Evolutionary conservation across 257 asterid species (phyloP).

Genomic region (Lantana camara): DNA sequence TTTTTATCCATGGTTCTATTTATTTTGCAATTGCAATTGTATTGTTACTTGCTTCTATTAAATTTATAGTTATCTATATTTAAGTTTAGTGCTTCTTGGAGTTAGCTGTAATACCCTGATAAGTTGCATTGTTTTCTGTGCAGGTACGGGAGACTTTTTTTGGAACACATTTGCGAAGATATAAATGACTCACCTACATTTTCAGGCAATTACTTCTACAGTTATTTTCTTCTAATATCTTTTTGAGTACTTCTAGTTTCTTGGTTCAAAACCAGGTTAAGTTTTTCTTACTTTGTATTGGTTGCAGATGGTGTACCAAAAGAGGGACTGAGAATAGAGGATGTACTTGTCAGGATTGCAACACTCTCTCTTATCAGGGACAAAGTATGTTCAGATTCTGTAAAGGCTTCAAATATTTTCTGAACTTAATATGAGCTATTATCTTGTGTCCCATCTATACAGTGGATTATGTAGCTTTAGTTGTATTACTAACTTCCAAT

Average conservation of each 20-base stretch:
- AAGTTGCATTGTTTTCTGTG: conserved; percentile 24
- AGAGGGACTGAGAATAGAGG: conserved; percentile 88
- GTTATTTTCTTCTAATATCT: conserved; percentile 18
- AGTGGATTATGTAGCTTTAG: conserved; percentile 1
- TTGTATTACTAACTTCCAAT: conserved; percentile 13
- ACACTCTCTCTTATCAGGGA: conserved; percentile 67
- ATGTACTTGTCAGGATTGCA: conserved; percentile 87
- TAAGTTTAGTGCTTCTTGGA: conserved; percentile 7
- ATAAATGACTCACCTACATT: conserved; percentile 74
- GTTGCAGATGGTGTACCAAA: conserved; percentile 96
- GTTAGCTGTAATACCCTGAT: conserved; percentile 15
- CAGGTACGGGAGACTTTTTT: conserved; percentile 81
- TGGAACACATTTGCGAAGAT: conserved; percentile 73
- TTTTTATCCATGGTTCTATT: too few relatives aligned
- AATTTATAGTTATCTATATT: neutral
- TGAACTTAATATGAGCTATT: conserved; percentile 1
- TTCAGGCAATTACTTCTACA: conserved; percentile 55
- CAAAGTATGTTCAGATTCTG: conserved; percentile 55
- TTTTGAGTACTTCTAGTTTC: conserved; percentile 24
- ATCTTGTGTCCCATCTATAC: neutral
- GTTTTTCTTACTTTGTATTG: conserved; percentile 22
- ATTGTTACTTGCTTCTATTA: too few relatives aligned
- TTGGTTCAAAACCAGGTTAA: conserved; percentile 27
- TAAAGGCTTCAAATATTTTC: neutral
- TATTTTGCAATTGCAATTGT: too few relatives aligned